Base-by-base conservation (phyloP, 371 early-diverging fungal species). In the Mucor racemosus region DNA sequence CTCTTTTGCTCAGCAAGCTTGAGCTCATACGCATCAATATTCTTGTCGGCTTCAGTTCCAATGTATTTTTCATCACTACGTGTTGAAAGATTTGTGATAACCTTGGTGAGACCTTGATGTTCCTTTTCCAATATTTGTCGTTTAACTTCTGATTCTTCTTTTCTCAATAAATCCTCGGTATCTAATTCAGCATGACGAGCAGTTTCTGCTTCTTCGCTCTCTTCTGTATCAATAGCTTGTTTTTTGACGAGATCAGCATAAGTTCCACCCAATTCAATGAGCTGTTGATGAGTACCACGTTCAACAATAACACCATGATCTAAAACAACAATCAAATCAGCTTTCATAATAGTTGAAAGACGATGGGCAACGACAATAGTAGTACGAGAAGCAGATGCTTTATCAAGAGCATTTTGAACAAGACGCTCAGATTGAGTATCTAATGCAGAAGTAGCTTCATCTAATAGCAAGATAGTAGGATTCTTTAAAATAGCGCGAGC, bases 321-420 rank as follows among this genome's bases (percentile, higher is more conserved):
- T 79, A 92, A 82, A 2, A 92, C 92, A 44, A 88, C 82, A 76
- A 97, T 96, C 58, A 84, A 64, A 66, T 96, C 90, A 0, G 95
- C 91, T 61, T 94, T 88, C 48, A 76, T 77, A 54, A 89, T 82
- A 0, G 92, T 94, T 15, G 92, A 89, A 3, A 94, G 80, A 17
- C 92, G 87, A 72, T 97, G 97, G 0, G 97, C 96, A 65, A 97
- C 91, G 10, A 95, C 88, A 53, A 99, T 85, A 2, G 95, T 95
- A 0, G 95, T 95, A 14, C 95, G 84, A 33, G 87, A 86, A 19
- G 73, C 56, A 15, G 91, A 60, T 0, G 93, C 94, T 6, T 62
- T 74, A 40, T 95, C 95, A 33, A 93, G 73, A 0, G 92, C 92
- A 7, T 71, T 76, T 69, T 93, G 93, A 0, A 94, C 93, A 26